Percentiles rank a stretch among this genome's conserved stretches.
These are phyloP conservation scores for Rhodotorula sp. DNA, from an alignment of 1,284 basidiomycete species.

Conservation along the genomic window DNA sequence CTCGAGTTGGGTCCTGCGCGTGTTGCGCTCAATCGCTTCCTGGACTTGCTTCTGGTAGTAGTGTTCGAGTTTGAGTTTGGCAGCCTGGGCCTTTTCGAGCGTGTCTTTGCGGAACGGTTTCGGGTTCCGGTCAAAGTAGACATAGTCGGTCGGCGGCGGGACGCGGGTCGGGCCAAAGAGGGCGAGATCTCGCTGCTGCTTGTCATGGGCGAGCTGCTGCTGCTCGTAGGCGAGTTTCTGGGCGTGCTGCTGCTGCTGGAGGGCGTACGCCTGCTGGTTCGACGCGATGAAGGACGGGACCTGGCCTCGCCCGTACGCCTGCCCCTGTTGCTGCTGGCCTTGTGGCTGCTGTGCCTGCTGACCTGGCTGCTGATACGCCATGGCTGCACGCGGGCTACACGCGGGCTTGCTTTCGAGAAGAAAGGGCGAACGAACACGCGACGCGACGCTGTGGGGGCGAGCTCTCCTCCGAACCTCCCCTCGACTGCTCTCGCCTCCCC, in stretches of 20 bases:
- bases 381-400: constrained; percentile 11
- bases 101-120: constrained; percentile 76
- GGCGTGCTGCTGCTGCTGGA: constrained; percentile 30
- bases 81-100: constrained; percentile 86
- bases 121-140: constrained; percentile 90
- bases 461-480: not conserved
- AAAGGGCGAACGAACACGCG: not conserved
- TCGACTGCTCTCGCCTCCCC: not conserved
- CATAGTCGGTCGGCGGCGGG: constrained; percentile 59
- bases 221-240: constrained; percentile 9
- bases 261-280: constrained; percentile 19
- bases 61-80: constrained; percentile 95
- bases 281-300: constrained; percentile 33
- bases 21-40: constrained; percentile 82
- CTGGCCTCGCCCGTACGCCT: constrained; percentile 29
- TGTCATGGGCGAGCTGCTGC: constrained; percentile 16
- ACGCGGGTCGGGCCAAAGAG: constrained; percentile 6
- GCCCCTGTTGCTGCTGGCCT: constrained; percentile 1
- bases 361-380: not conserved
- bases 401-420: not conserved
- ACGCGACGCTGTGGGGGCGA: not conserved
- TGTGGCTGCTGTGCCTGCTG: constrained; percentile 4
- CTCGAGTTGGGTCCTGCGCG: constrained; percentile 81
- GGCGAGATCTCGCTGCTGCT: constrained; percentile 21
- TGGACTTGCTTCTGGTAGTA: constrained; percentile 96